These are phyloP conservation scores for Epichloe elymi DNA, from an alignment of 2,329 filamentous ascomycete genomes.

Conservation along the genomic window DNA sequence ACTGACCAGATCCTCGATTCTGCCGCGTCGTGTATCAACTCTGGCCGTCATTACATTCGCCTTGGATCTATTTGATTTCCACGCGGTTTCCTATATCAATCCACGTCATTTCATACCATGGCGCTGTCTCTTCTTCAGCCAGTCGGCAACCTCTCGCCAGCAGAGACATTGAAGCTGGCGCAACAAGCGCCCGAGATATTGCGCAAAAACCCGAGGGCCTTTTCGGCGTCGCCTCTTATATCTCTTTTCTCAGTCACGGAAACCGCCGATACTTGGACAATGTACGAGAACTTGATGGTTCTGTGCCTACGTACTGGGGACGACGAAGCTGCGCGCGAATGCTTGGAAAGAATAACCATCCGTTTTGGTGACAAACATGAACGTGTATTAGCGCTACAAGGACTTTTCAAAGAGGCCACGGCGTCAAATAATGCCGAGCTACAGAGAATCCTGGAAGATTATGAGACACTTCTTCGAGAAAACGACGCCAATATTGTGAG, in stretches of 20 bases:
- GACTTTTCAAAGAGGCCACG: slow-evolving; percentile 72
- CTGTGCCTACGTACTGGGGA: slow-evolving; percentile 77
- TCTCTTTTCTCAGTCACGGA: slow-evolving; percentile 48
- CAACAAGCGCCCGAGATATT: slow-evolving; percentile 47
- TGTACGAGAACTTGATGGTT: slow-evolving; percentile 76
- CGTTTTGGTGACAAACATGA: slow-evolving; percentile 81
- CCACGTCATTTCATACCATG: slow-evolving; percentile 22
- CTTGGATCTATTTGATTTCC: not conserved
- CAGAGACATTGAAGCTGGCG: slow-evolving; percentile 43
- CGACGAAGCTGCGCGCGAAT: slow-evolving; percentile 60
- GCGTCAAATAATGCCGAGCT: slow-evolving; percentile 54
- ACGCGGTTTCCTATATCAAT: not conserved
- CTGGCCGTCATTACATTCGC: not conserved
- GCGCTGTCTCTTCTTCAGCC: slow-evolving; percentile 41
- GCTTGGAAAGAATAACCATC: slow-evolving; percentile 59
- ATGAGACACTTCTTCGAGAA: slow-evolving; percentile 60
- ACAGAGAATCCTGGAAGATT: slow-evolving; percentile 58
- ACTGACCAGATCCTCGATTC: not conserved
- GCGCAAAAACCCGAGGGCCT: slow-evolving; percentile 37
- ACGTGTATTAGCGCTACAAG: slow-evolving; percentile 69
- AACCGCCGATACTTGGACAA: slow-evolving; percentile 67
- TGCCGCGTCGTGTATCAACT: not conserved
- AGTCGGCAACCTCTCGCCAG: slow-evolving; percentile 41
- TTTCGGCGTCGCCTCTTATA: slow-evolving; percentile 39
- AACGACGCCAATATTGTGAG: slow-evolving; percentile 70